Base-by-base conservation (phyloP, 2,329 filamentous ascomycete genomes). In the Hypoxylon sp. region DNA sequence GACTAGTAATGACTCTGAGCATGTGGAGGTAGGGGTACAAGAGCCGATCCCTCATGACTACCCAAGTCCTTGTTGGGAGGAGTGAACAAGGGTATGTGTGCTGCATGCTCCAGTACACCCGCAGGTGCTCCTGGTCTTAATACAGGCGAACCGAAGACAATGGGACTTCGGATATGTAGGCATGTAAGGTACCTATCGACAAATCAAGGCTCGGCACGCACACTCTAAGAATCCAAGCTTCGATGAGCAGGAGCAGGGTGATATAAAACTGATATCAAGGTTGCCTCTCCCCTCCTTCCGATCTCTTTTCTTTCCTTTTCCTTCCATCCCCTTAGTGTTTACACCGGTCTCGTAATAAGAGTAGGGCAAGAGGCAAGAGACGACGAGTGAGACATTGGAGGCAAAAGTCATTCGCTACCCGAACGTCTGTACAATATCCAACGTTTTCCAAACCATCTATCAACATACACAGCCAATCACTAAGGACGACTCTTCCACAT, bases 381-480 rank as follows among this genome's bases (percentile, higher is more conserved):
- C 42, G 54, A 44, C 33, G 29, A 67, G 68, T 71, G 66, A 71
- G 70, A 71, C 61, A 74, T 64, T 59, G 47, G 66, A 70, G 69
- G 63, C 48, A 69, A 66, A 67, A 67, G 71, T 74, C 73, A 71
- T 68, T 76, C 72, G 74, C 71, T 74, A 70, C 46, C 47, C 67
- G 26, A 66, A 51, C 66, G 48, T 52, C 69, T 73, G 70, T 71
- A 73, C 66, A 71, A 65, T 61, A 66, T 63, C 44, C 58, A 54
- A 55, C 63, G 48, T 53, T 60, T 68, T 58, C 54, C 65, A 13
- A 66, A 42, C 46, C 42, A 52, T 46, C 61, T 54, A 42, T 67
- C 63, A 35, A 60, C 58, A 54, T 24, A 59, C 37, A 58, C 59
- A 57, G 46, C 47, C 64, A 63, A 74, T 72, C 70, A 54, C 48